Evolutionary conservation across 2,329 filamentous ascomycete genomes (phyloP).

Genomic region (Aspergillus sp.): DNA sequence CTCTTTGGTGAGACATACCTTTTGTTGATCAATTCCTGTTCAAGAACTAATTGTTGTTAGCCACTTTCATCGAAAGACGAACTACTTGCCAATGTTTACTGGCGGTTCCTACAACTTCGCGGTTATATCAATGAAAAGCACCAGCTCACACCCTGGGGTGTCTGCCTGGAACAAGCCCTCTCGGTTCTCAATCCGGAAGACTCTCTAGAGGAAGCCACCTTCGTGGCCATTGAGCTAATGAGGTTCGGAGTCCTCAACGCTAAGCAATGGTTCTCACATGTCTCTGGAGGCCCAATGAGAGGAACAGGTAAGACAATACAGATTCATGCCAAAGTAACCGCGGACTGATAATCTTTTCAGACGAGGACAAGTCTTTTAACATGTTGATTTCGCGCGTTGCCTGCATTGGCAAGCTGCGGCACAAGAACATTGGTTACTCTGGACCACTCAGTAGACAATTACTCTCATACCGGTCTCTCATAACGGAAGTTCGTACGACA

Average conservation of each 20-base stretch:
- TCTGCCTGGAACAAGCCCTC: constrained; percentile 71
- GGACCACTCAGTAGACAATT: constrained; percentile 90
- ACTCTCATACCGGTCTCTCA: constrained; percentile 80
- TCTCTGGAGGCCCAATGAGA: constrained; percentile 59
- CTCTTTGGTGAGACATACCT: constrained; percentile 31
- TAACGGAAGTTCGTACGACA: constrained; percentile 73
- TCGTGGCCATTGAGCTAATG: constrained; percentile 83
- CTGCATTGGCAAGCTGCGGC: constrained; percentile 76
- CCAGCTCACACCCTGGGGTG: constrained; percentile 79
- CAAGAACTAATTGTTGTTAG: constrained; percentile 28
- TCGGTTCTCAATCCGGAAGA: constrained; percentile 58
- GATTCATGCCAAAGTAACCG: constrained; percentile 9
- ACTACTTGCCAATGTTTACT: constrained; percentile 72
- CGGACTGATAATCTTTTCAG: constrained; percentile 46
- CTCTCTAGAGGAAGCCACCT: constrained; percentile 71
- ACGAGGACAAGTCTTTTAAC: constrained; percentile 74
- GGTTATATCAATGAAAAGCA: constrained; percentile 80
- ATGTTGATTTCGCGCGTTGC: constrained; percentile 84
- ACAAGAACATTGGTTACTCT: constrained; percentile 86
- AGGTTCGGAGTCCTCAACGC: constrained; percentile 75
- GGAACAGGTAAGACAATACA: constrained; percentile 46
- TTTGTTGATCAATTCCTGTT: background rate
- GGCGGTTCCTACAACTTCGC: constrained; percentile 85
- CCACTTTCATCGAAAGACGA: constrained; percentile 66
- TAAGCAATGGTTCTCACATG: constrained; percentile 61